Percentiles rank a stretch among this genome's conserved stretches.
Conservation (phyloP, 2,329 filamentous ascomycete species). For the Aspergillus tamarii region DNA sequence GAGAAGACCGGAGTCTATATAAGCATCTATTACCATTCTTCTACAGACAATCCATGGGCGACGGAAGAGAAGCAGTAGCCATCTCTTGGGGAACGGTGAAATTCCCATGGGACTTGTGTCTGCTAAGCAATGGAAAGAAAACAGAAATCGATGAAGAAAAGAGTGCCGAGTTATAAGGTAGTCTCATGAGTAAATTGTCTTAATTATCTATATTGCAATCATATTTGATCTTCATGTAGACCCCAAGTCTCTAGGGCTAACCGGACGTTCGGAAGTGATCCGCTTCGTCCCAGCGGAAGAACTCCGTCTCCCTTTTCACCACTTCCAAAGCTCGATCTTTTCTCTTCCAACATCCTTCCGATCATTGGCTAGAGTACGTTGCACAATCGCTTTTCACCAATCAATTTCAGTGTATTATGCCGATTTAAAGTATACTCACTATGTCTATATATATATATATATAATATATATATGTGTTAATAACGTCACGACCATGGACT, state of each 20-base stretch:
- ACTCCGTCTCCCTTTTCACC: neutral
- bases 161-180: neutral
- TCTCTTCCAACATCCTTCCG: neutral
- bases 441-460: neutral
- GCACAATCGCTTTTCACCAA: neutral
- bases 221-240: neutral
- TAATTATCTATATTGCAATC: neutral
- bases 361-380: neutral
- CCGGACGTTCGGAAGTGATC: slow-evolving; percentile 2
- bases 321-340: neutral
- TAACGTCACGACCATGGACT: slow-evolving; percentile 25
- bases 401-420: neutral
- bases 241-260: neutral
- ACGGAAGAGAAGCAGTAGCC: neutral
- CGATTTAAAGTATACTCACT: neutral
- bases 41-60: slow-evolving; percentile 2
- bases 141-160: no score
- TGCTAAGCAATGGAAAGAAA: no score
- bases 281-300: neutral
- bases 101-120: neutral
- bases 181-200: neutral
- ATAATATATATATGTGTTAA: neutral
- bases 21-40: slow-evolving; percentile 24
- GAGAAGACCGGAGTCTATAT: slow-evolving; percentile 22
- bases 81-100: neutral